phyloP scores from a whole-genome alignment of 2,329 filamentous ascomycete species.

The Coleophoma eucalyptorum region DNA sequence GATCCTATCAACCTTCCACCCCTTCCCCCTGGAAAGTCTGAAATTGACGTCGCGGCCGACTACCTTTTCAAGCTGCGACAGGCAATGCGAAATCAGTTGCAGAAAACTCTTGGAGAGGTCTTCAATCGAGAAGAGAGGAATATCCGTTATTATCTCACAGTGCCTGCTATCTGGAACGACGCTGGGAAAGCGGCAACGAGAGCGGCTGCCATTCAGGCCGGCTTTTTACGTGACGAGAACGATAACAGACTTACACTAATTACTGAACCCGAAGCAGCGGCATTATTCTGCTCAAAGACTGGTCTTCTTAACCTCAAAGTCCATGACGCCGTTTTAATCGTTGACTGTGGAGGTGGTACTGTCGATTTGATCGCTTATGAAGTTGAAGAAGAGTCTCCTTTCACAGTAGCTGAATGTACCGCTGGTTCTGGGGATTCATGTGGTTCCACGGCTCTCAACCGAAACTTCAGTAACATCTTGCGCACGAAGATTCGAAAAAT shows the following conservation, averaged over 20 bases:
- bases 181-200: constrained; percentile 95
- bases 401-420: constrained; percentile 95
- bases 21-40: constrained; percentile 94
- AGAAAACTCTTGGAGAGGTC: constrained; percentile 95
- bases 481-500: constrained; percentile 98
- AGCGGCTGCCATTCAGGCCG: constrained; percentile 93
- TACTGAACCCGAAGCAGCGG: constrained; percentile 94
- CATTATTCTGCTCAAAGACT: constrained; percentile 96
- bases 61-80: constrained; percentile 98
- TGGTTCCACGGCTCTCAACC: constrained; percentile 95
- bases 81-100: constrained; percentile 91
- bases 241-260: constrained; percentile 94
- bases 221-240: constrained; percentile 94
- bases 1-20: constrained; percentile 98
- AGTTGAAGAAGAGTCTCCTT: constrained; percentile 95
- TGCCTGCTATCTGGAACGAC: constrained; percentile 99
- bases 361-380: constrained; percentile 99
- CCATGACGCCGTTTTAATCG: constrained; percentile 97
- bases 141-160: constrained; percentile 95
- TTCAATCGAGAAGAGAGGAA: constrained; percentile 98
- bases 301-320: constrained; percentile 94
- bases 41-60: constrained; percentile 98
- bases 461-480: constrained; percentile 97
- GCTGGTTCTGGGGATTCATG: constrained; percentile 96
- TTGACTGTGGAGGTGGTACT: constrained; percentile 96